These are phyloP conservation scores for Pezicula carpinea DNA, from an alignment of 2,329 filamentous ascomycete species.

Conservation along the genomic window DNA sequence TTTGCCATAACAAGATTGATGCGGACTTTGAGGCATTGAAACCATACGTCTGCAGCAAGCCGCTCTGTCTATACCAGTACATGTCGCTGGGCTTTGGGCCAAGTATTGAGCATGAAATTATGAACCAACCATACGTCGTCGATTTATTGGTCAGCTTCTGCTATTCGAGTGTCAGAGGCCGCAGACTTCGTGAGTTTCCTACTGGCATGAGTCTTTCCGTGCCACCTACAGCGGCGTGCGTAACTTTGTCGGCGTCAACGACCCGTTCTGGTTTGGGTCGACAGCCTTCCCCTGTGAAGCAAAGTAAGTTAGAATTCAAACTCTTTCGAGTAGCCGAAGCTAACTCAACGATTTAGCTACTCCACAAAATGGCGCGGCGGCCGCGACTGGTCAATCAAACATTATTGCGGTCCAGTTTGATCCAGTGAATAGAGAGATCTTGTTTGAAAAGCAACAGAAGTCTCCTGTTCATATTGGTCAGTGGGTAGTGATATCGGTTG, in stretches of 20 bases:
- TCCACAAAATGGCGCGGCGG: neutral
- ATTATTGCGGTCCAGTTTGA: slow-evolving; percentile 18
- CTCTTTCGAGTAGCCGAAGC: too few species aligned
- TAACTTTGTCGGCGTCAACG: neutral
- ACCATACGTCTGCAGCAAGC: slow-evolving; percentile 72
- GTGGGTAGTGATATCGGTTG: slow-evolving; percentile 17
- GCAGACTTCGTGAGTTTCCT: slow-evolving; percentile 26
- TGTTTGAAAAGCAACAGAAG: slow-evolving; percentile 12
- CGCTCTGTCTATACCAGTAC: slow-evolving; percentile 82
- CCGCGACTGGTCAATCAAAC: neutral
- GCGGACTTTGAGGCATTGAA: slow-evolving; percentile 66
- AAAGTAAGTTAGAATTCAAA: too few species aligned
- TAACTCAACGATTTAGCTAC: neutral
- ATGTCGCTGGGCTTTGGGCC: slow-evolving; percentile 81
- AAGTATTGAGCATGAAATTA: slow-evolving; percentile 79
- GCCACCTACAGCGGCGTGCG: slow-evolving; percentile 12
- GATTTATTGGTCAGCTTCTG: slow-evolving; percentile 83
- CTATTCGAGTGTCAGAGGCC: slow-evolving; percentile 42
- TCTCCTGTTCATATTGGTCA: slow-evolving; percentile 22
- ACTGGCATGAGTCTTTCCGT: slow-evolving; percentile 29
- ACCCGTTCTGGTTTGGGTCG: neutral
- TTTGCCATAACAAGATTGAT: slow-evolving; percentile 69
- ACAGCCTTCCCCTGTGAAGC: too few species aligned
- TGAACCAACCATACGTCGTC: slow-evolving; percentile 74
- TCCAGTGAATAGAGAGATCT: slow-evolving; percentile 12